Evolutionary conservation across 306 rosid genomes (phyloP), one percentile per base, ranked within the genome.

Genomic region (Vigna nakashimae): DNA sequence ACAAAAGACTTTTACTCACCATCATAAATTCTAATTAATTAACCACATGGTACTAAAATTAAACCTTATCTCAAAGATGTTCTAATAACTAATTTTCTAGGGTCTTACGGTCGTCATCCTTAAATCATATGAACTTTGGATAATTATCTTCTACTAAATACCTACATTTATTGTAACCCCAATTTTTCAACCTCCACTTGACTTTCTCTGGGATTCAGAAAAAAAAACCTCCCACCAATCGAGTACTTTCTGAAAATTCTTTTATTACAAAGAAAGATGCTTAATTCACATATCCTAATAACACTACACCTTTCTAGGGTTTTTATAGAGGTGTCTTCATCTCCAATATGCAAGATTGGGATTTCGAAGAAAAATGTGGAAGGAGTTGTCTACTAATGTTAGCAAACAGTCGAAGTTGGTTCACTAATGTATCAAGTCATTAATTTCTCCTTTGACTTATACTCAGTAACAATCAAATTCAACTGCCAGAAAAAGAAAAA

Each of bases 391-490:
- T 5, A 34, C 7, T 34, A 34, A 34, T 34, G 40, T 34, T 34
- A 34, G 40, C 40, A 34, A 34, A 5, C 40, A 67, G 52, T 50
- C 46, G 28, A 6, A 50, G 85, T 75, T 74, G 81, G 83, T 76
- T 52, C 81, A 34, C 71, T 58, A 42, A 65, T 52, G 53, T 32
- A 53, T 66, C 65, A 32, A 28, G 32, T 16, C 74, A 81, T 78
- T 75, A 85, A 85, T 84, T 65, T 74, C 82, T 67, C 82, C 53
- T 55, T 65, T 74, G 86, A 82, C 86, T 70, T 69, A 5, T 50
- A 11, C 43, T 38, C n/a, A 71, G 68, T 64, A 77, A 38, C 65
- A 70, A 58, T 77, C 79, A 75, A 59, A 4, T 65, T 46, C 67
- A 68, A 11, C 38, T 5, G 7, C 4, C 4, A 40, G 1, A 43